Evolutionary conservation across 108 stramenopile species (phyloP).

Genomic region (Cyclotella atomus): DNA sequence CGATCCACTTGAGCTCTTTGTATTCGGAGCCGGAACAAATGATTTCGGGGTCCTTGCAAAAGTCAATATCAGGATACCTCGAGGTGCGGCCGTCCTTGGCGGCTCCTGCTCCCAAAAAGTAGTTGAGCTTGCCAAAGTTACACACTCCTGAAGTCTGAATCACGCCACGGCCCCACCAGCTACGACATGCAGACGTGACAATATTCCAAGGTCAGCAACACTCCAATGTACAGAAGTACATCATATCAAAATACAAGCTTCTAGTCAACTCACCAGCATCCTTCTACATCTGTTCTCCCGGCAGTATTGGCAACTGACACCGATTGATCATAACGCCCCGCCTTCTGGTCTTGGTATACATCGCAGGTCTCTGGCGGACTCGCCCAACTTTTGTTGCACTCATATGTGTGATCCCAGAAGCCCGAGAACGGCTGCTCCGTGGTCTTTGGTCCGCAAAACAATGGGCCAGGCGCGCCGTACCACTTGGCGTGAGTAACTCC

Average conservation of each 20-base stretch:
- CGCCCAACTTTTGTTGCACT: constrained; percentile 28
- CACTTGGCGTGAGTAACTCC: constrained; percentile 37
- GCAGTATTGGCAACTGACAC: constrained; percentile 7
- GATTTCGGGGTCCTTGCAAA: constrained; percentile 36
- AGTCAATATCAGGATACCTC: constrained; percentile 17
- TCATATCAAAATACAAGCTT: not conserved
- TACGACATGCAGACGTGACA: not conserved
- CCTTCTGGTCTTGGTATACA: constrained; percentile 27
- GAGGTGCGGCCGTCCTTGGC: constrained; percentile 7
- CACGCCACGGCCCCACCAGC: constrained; percentile 48
- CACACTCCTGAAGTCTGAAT: constrained; percentile 37
- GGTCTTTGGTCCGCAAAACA: constrained; percentile 47
- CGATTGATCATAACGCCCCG: constrained; percentile 17
- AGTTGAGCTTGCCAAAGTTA: constrained; percentile 40
- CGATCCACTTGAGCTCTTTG: constrained; percentile 50
- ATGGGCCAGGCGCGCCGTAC: constrained; percentile 52
- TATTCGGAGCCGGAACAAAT: constrained; percentile 29
- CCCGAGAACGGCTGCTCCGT: constrained; percentile 26
- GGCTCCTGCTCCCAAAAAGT: constrained; percentile 20
- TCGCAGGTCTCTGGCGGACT: constrained; percentile 26
- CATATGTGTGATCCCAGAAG: constrained; percentile 19
- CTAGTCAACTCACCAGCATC: constrained; percentile 23
- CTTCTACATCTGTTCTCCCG: constrained; percentile 40
- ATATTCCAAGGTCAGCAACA: not conserved
- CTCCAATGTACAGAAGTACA: not conserved